Conservation (phyloP, 305 asterid genomes). For the Petunia hybrid region DNA sequence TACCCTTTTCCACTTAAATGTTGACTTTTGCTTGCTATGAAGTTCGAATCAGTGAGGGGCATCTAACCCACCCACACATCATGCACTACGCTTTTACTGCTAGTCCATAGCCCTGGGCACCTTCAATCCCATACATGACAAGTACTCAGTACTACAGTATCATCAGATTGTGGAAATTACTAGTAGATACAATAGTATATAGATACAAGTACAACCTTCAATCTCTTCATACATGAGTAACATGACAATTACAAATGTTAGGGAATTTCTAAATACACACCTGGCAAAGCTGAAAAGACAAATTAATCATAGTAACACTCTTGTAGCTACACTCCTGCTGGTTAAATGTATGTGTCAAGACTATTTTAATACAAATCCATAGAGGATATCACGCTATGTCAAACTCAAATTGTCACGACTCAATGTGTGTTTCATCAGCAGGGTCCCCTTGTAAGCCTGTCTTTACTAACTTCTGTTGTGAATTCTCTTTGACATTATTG, state of each 20-base stretch:
- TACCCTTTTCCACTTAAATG: too few species aligned
- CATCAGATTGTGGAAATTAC: slow-evolving; percentile 14
- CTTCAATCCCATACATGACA: too few species aligned
- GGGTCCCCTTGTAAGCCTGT: slow-evolving; percentile 34
- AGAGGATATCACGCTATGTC: slow-evolving; percentile 21
- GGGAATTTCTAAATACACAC: slow-evolving; percentile 23
- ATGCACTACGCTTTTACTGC: too few species aligned
- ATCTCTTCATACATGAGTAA: slow-evolving; percentile 1
- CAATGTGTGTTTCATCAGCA: slow-evolving; percentile 33
- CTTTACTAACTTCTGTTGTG: slow-evolving; percentile 33
- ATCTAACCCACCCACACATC: too few species aligned
- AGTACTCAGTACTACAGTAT: too few species aligned
- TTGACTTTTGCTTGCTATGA: too few species aligned
- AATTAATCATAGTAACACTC: slow-evolving; percentile 18
- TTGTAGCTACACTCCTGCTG: neutral
- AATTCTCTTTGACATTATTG: slow-evolving; percentile 35
- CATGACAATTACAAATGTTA: slow-evolving; percentile 16
- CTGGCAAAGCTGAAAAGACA: neutral
- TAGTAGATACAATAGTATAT: neutral
- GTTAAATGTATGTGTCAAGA: slow-evolving; percentile 8
- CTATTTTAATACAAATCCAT: slow-evolving; percentile 4
- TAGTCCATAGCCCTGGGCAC: too few species aligned
- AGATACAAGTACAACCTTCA: slow-evolving; percentile 24
- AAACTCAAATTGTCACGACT: slow-evolving; percentile 30
- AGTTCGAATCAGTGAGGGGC: too few species aligned